Conservation (phyloP, 768 basidiomycete genomes). For the Boletus vinaceobasis region DNA sequence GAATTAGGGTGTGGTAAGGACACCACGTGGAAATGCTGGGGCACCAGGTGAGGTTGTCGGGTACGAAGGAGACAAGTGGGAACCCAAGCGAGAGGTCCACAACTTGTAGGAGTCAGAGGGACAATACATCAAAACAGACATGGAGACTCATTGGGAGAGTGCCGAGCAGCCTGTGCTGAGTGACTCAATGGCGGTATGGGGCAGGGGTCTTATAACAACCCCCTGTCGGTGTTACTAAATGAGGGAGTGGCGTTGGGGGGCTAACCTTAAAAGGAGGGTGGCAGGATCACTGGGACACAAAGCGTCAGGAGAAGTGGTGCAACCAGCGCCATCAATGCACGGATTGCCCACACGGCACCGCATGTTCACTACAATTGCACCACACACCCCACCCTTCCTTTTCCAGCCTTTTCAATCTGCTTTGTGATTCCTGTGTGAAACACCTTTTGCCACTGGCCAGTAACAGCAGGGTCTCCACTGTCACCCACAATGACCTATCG, state of each 20-base stretch:
- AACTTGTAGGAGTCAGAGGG: constrained; percentile 19
- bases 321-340: background rate
- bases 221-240: constrained; percentile 20
- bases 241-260: constrained; percentile 19
- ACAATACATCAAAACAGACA: constrained; percentile 19
- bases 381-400: no score
- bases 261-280: constrained; percentile 13
- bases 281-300: constrained; percentile 20
- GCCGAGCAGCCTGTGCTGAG: constrained; percentile 9
- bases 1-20: constrained; percentile 33
- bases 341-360: no score
- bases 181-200: constrained; percentile 16
- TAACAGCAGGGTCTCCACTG: no score
- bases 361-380: no score
- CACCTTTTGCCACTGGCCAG: no score
- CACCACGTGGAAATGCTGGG: constrained; percentile 27
- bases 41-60: constrained; percentile 18
- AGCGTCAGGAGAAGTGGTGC: constrained; percentile 16
- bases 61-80: constrained; percentile 5
- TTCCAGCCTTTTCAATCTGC: no score
- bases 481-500: no score
- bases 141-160: background rate
- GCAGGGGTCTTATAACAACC: constrained; percentile 25
- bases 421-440: no score
- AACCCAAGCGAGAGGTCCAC: constrained; percentile 17